A percentile compares a stretch with the other conserved stretches of the same genome.
phyloP scores from a whole-genome alignment of 805 yeast genomes.

The Nakazawaea molendinolei region DNA sequence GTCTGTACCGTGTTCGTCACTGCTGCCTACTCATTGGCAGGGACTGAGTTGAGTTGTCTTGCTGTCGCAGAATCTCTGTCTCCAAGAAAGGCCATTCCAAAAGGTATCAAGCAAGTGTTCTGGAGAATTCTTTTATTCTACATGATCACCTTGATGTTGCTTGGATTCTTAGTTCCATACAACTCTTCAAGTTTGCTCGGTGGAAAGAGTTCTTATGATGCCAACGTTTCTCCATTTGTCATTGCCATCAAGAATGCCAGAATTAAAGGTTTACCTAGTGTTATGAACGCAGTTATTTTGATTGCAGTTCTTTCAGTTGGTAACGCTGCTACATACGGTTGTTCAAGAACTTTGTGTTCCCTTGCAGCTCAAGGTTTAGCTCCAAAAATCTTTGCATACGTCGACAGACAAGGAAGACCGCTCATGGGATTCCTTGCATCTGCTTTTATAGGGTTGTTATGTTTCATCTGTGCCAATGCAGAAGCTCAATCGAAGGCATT shows the following conservation, averaged over 20 bases:
- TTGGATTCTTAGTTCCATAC: conserved; percentile 71
- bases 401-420: conserved; percentile 47
- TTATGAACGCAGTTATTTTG: conserved; percentile 65
- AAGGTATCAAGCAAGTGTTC: conserved; percentile 75
- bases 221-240: conserved; percentile 68
- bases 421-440: conserved; percentile 35
- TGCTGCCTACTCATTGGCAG: conserved; percentile 73
- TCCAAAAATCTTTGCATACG: conserved; percentile 33
- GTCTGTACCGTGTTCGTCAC: conserved; percentile 67
- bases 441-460: conserved; percentile 34
- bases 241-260: conserved; percentile 65
- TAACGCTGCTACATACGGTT: conserved; percentile 63
- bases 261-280: conserved; percentile 58
- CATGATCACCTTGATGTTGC: conserved; percentile 44
- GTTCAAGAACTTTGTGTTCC: conserved; percentile 53
- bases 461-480: conserved; percentile 41
- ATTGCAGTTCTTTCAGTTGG: conserved; percentile 69
- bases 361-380: conserved; percentile 38
- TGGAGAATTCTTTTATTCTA: conserved; percentile 76
- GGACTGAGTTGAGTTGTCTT: conserved; percentile 67
- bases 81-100: conserved; percentile 62
- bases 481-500: conserved; percentile 28
- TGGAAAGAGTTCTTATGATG: conserved; percentile 43
- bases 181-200: conserved; percentile 42
- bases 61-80: conserved; percentile 73